A percentile compares a stretch with the other conserved stretches of the same genome.
Evolutionary conservation across 1,284 basidiomycete genomes (phyloP).

Genomic region (Peniophora sp.): DNA sequence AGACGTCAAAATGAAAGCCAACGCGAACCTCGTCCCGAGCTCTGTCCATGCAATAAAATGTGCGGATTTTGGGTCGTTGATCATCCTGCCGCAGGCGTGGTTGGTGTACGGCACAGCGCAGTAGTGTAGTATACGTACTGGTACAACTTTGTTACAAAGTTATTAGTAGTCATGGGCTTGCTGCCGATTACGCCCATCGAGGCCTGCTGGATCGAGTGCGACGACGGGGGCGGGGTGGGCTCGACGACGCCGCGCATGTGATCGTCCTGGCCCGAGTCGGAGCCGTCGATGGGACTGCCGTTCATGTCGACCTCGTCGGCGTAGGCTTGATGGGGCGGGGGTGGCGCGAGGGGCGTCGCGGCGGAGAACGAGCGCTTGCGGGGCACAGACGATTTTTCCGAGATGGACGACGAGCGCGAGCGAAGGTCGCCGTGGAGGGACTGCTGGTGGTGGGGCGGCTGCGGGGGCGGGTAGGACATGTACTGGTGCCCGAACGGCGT

Average conservation of each 20-base stretch:
- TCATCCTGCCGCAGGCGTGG: slow-evolving; percentile 47
- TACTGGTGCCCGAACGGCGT: slow-evolving; percentile 20
- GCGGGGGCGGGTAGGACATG: slow-evolving; percentile 35
- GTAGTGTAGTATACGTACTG: slow-evolving; percentile 34
- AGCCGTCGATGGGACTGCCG: slow-evolving; percentile 49
- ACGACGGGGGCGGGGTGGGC: slow-evolving; percentile 11
- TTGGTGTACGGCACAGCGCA: too few relatives aligned
- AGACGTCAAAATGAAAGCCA: slow-evolving; percentile 3
- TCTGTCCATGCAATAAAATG: slow-evolving; percentile 77
- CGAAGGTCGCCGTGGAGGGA: slow-evolving; percentile 19
- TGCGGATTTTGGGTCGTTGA: slow-evolving; percentile 69
- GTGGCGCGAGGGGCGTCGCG: slow-evolving; percentile 29
- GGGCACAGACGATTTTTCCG: slow-evolving; percentile 39
- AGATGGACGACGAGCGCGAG: slow-evolving; percentile 30
- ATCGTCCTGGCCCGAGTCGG: slow-evolving; percentile 37
- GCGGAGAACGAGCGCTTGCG: slow-evolving; percentile 56
- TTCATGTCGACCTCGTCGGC: slow-evolving; percentile 42
- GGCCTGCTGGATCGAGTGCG: slow-evolving; percentile 14
- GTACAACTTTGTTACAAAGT: slow-evolving; percentile 78
- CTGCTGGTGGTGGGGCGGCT: slow-evolving; percentile 16
- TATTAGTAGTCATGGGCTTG: slow-evolving; percentile 67
- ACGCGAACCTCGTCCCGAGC: slow-evolving; percentile 51
- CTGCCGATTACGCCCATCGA: slow-evolving; percentile 43
- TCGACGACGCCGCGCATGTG: slow-evolving; percentile 22
- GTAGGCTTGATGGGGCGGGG: slow-evolving; percentile 21